A percentile compares a stretch with the other conserved stretches of the same genome.
phyloP scores from a whole-genome alignment of 2,329 filamentous ascomycete species.

The Aphanocladium album region DNA sequence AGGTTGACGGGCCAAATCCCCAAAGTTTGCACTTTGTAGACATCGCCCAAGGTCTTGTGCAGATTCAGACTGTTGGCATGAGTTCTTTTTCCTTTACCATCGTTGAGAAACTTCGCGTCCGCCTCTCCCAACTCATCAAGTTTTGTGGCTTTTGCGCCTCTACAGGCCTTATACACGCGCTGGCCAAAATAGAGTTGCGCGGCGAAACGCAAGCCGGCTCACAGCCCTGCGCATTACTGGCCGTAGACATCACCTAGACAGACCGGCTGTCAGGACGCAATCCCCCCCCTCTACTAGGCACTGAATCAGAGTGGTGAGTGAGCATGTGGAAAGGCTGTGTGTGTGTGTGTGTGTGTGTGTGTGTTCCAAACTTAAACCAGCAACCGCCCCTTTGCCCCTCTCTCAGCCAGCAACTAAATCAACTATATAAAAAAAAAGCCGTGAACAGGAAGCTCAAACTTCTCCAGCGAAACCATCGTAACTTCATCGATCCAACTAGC shows the following conservation, averaged over 20 bases:
- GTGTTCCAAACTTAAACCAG: not conserved
- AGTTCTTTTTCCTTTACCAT: too few relatives aligned
- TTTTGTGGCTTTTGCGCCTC: too few relatives aligned
- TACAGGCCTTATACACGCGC: not conserved
- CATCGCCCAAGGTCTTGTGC: too few relatives aligned
- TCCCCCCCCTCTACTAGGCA: too few relatives aligned
- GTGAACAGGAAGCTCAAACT: not conserved
- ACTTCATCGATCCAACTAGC: conserved; percentile 4
- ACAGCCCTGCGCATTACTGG: not conserved
- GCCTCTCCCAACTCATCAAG: not conserved
- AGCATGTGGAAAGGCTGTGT: not conserved
- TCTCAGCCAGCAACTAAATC: not conserved
- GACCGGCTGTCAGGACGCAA: not conserved
- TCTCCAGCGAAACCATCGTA: not conserved
- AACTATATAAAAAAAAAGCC: not conserved
- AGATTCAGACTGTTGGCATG: too few relatives aligned
- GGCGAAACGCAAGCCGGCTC: conserved; percentile 7
- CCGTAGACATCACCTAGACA: not conserved
- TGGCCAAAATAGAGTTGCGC: conserved; percentile 7
- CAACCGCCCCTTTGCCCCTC: not conserved
- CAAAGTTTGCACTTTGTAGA: too few relatives aligned
- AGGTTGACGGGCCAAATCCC: too few relatives aligned
- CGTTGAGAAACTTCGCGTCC: too few relatives aligned
- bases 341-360: not conserved
- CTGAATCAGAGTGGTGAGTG: not conserved